phyloP scores from a whole-genome alignment of 1,284 basidiomycete genomes.

The Prillingera fragicola region DNA sequence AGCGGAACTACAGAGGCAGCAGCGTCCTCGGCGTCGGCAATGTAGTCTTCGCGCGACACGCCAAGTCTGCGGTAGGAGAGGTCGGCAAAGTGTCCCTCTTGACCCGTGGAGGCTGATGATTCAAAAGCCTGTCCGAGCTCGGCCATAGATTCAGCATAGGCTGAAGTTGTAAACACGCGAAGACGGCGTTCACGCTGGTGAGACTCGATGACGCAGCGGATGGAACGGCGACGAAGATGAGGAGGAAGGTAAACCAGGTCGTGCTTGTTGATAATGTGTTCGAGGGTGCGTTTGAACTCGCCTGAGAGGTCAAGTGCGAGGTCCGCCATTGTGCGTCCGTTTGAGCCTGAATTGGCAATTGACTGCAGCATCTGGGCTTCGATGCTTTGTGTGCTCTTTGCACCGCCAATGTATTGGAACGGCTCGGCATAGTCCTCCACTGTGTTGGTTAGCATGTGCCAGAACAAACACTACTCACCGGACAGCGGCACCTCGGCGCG shows the following conservation, averaged over 20 bases:
- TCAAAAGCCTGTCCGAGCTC: constrained; percentile 14
- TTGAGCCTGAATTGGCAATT: constrained; percentile 16
- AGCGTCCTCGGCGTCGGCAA: background rate
- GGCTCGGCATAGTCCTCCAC: constrained; percentile 13
- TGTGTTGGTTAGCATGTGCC: too few species aligned
- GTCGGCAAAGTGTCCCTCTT: constrained; percentile 27
- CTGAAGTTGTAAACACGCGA: constrained; percentile 22
- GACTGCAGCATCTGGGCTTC: constrained; percentile 27
- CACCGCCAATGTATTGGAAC: constrained; percentile 9
- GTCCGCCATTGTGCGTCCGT: constrained; percentile 26
- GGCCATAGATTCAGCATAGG: constrained; percentile 25
- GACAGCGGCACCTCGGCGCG: background rate
- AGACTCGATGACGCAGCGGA: constrained; percentile 32
- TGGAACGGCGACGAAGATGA: constrained; percentile 25
- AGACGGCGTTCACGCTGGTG: constrained; percentile 33
- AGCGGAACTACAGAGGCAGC: constrained; percentile 3
- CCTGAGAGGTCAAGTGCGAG: constrained; percentile 15
- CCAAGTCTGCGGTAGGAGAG: constrained; percentile 14
- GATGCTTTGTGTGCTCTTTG: constrained; percentile 16
- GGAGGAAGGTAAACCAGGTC: constrained; percentile 26
- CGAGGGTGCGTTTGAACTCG: constrained; percentile 32
- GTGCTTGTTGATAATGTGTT: constrained; percentile 29
- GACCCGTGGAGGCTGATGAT: too few species aligned
- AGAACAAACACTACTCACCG: background rate
- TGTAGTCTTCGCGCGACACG: constrained; percentile 4